Conservation (phyloP, 2,329 filamentous ascomycete genomes). For the Penicillium griseofulvum region DNA sequence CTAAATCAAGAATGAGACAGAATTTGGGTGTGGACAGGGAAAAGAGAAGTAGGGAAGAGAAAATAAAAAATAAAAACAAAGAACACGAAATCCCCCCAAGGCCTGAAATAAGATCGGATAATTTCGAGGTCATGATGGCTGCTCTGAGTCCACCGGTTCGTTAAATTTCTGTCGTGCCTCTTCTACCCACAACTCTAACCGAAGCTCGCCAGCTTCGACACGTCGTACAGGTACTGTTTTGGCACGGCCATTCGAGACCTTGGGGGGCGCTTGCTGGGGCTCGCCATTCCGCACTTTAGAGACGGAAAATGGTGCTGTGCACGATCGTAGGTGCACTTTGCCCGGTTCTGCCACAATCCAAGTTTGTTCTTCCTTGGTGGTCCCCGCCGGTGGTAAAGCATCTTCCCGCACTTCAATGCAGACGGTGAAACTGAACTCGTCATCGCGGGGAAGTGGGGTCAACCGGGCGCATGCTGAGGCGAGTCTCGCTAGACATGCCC, state of each 20-base stretch:
- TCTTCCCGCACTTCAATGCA: slow-evolving; percentile 50
- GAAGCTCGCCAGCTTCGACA: slow-evolving; percentile 63
- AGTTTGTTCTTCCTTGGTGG: slow-evolving; percentile 51
- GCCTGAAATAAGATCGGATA: slow-evolving; percentile 15
- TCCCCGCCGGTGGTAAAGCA: slow-evolving; percentile 47
- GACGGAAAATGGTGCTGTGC: slow-evolving; percentile 41
- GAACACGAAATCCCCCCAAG: slow-evolving; percentile 16
- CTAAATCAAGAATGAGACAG: slow-evolving; percentile 40
- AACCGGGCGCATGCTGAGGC: slow-evolving; percentile 45
- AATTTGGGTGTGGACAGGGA: slow-evolving; percentile 18
- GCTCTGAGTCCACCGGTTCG: slow-evolving; percentile 40
- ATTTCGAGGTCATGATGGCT: slow-evolving; percentile 32
- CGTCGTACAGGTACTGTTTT: slow-evolving; percentile 61
- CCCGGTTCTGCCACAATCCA: slow-evolving; percentile 61
- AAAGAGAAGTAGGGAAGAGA: slow-evolving; percentile 18
- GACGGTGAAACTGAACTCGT: slow-evolving; percentile 51
- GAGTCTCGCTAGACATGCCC: slow-evolving; percentile 46
- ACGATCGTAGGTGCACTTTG: slow-evolving; percentile 39
- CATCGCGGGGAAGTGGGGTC: slow-evolving; percentile 44
- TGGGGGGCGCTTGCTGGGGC: slow-evolving; percentile 33
- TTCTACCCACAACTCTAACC: slow-evolving; percentile 69
- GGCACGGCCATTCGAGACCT: slow-evolving; percentile 47
- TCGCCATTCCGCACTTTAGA: slow-evolving; percentile 39
- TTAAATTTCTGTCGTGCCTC: slow-evolving; percentile 57
- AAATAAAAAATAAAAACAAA: slow-evolving; percentile 1